Evolutionary conservation across 2,329 filamentous ascomycete genomes (phyloP), one percentile per base, ranked within the genome.

Genomic region (Colletotrichum sublineola): DNA sequence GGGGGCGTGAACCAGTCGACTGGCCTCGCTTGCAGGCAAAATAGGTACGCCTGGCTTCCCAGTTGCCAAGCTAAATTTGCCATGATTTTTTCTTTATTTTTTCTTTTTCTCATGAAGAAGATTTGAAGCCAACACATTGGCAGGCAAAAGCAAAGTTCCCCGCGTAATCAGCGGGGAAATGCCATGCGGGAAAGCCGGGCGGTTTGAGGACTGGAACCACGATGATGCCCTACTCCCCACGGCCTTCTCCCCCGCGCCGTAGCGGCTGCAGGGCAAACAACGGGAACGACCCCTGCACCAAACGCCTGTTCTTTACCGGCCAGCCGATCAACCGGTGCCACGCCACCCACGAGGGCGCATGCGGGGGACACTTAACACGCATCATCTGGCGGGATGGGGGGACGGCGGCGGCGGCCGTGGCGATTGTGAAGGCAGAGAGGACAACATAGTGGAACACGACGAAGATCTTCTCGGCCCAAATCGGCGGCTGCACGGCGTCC

Each of bases 311-410:
- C 24, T 52, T 67, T 11, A 71, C 63, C 15, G 63, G 64, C 68
- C 64, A 68, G 3, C 68, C 63, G n/a, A 68, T 50, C 40, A 71
- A 1, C n/a, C 63, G 68, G 12, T 71, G 67, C 63, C 68, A 71
- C 4, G n/a, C 63, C 1, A 52, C 64, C 12, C 65, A 71, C 0
- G 58, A 71, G 4, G 57, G 42, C 0, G 42, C 18, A 20, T 71
- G 57, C 0, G 68, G 68, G 14, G 63, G 68, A 20, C 62, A 67
- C 1, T 50, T 36, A 2, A 67, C 57, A 0, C 68, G 68, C 0
- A 62, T 5, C 33, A 68, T 57, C 68, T 24, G 24, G 24, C 24
- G 24, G 24, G 24, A 24, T 24, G 67, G 68, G 3, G 68, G 48
- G 4, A 62, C 3, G 12, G 12, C 33, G 12, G 63, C 50, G 38